These are phyloP conservation scores for Wickerhamomyces subpelliculosus DNA, from an alignment of 805 yeast species.

Conservation along the genomic window DNA sequence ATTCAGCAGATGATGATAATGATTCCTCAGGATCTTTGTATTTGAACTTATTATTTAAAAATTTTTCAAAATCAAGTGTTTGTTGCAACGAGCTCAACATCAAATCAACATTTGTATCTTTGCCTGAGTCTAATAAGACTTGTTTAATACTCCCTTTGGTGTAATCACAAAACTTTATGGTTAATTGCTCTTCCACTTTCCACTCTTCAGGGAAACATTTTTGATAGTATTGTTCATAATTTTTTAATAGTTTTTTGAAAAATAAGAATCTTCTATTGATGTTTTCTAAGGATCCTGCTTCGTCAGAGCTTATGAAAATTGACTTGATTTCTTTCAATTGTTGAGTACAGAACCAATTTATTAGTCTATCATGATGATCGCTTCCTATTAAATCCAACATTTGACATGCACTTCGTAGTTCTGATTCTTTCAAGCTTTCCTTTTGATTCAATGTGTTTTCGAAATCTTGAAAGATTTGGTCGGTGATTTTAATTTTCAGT, in stretches of 20 bases:
- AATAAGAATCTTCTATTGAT: conserved; percentile 74
- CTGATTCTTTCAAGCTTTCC: conserved; percentile 18
- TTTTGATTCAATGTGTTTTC: conserved; percentile 38
- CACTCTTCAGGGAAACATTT: conserved; percentile 62
- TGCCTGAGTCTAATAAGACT: conserved; percentile 38
- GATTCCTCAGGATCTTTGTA: conserved; percentile 31
- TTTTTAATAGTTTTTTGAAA: conserved; percentile 62
- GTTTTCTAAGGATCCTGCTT: conserved; percentile 93
- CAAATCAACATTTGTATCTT: conserved; percentile 49
- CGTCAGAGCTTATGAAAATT: conserved; percentile 76
- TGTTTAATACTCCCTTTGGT: conserved; percentile 63
- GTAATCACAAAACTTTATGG: conserved; percentile 54
- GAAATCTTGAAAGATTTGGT: conserved; percentile 69
- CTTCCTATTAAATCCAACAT: conserved; percentile 60
- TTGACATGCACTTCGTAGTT: conserved; percentile 57
- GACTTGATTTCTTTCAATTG: conserved; percentile 67
- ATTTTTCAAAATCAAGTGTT: conserved; percentile 79
- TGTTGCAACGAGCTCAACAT: conserved; percentile 64
- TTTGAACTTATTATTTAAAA: conserved; percentile 55
- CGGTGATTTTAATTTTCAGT: conserved; percentile 54
- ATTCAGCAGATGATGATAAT: conserved; percentile 1
- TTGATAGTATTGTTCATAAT: conserved; percentile 45
- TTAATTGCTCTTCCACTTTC: conserved; percentile 59
- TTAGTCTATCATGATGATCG: conserved; percentile 50
- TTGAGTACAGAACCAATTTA: conserved; percentile 65